Evolutionary conservation across 257 asterid species (phyloP).

Genomic region (Oldenlandia corymbosa): DNA sequence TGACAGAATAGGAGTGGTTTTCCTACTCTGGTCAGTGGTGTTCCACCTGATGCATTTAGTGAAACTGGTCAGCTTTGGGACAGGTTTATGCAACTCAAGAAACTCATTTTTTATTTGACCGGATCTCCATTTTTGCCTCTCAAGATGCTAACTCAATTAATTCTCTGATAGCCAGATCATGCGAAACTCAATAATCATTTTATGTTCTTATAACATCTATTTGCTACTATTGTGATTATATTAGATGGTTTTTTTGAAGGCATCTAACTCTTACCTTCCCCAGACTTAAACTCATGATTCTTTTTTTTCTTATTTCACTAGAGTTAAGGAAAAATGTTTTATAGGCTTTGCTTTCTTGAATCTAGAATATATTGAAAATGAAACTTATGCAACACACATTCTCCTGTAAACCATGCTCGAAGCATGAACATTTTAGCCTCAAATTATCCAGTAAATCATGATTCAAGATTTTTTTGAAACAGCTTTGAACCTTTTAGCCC

Average conservation of each 20-base stretch:
- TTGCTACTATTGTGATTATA: not conserved
- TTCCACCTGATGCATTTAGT: constrained; percentile 98
- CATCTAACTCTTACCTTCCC: not conserved
- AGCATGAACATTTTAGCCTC: too few species aligned
- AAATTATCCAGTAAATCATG: too few species aligned
- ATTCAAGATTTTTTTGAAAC: too few species aligned
- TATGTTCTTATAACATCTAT: not conserved
- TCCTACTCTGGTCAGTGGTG: constrained; percentile 92
- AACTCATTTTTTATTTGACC: constrained; percentile 2
- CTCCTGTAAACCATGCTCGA: too few species aligned
- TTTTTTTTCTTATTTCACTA: not conserved
- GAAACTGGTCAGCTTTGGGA: constrained; percentile 98
- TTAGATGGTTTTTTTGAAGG: not conserved
- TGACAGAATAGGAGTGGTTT: constrained; percentile 66
- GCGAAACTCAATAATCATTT: not conserved
- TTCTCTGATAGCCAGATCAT: not conserved
- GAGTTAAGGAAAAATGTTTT: not conserved
- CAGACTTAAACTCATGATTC: not conserved
- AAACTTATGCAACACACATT: not conserved
- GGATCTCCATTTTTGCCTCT: not conserved
- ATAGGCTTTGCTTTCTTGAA: not conserved
- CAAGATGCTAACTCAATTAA: not conserved
- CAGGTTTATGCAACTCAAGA: constrained; percentile 49
- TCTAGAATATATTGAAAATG: not conserved
- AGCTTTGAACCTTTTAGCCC: too few species aligned